A percentile compares a stretch with the other conserved stretches of the same genome.
Evolutionary conservation across 2,329 filamentous ascomycete species (phyloP).

Genomic region (Verticillium dahliae): DNA sequence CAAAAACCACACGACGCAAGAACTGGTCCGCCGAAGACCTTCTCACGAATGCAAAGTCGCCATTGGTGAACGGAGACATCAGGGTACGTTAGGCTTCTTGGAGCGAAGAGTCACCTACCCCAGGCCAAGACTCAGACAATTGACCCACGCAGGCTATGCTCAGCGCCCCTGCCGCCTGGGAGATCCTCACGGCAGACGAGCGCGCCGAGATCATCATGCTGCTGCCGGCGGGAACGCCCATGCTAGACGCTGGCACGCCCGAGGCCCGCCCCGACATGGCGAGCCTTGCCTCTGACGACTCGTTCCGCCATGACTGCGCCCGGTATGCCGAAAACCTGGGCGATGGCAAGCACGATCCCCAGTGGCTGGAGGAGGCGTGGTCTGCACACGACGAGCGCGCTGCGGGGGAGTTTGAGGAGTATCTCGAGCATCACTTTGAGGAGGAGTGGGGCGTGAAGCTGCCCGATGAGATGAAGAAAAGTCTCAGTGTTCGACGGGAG

Average conservation of each 20-base stretch:
- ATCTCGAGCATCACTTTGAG: slow-evolving; percentile 36
- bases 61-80: slow-evolving; percentile 29
- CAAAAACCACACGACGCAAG: slow-evolving; percentile 4
- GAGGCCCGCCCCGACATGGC: slow-evolving; percentile 32
- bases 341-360: slow-evolving; percentile 42
- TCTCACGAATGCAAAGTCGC: slow-evolving; percentile 28
- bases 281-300: slow-evolving; percentile 38
- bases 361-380: slow-evolving; percentile 47
- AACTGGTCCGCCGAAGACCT: slow-evolving; percentile 29
- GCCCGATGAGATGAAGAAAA: slow-evolving; percentile 23
- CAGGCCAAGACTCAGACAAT: background rate
- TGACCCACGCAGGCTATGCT: slow-evolving; percentile 24
- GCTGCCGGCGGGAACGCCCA: slow-evolving; percentile 28
- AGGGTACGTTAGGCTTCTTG: slow-evolving; percentile 18
- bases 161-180: slow-evolving; percentile 30
- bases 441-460: slow-evolving; percentile 39
- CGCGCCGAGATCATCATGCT: slow-evolving; percentile 27
- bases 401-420: slow-evolving; percentile 43
- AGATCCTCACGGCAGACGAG: slow-evolving; percentile 24
- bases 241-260: slow-evolving; percentile 25
- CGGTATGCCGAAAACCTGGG: slow-evolving; percentile 38
- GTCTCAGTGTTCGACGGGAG: background rate
- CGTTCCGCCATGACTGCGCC: slow-evolving; percentile 42
- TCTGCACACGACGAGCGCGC: slow-evolving; percentile 40
- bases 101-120: too few relatives aligned